phyloP scores from a whole-genome alignment of 345 rosid genomes.

The Eucalyptus virginea region DNA sequence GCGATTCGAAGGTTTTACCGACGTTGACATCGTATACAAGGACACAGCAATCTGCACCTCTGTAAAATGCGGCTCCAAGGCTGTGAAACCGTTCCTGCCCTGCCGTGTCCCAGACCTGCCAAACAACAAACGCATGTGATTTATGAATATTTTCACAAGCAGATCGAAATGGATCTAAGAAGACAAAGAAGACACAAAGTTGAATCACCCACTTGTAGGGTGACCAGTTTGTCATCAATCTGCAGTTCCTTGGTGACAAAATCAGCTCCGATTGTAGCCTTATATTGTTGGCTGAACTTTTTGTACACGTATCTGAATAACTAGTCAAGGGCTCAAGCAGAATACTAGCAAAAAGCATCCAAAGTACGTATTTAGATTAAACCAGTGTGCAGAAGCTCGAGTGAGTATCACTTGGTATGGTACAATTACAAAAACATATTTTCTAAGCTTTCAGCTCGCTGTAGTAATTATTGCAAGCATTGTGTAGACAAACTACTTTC shows the following conservation, averaged over 20 bases:
- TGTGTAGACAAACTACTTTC: not conserved
- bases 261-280: constrained; percentile 93
- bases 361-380: not conserved
- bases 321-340: not conserved
- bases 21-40: constrained; percentile 67
- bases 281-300: constrained; percentile 60
- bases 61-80: constrained; percentile 72
- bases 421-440: not conserved
- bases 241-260: constrained; percentile 84
- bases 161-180: not conserved
- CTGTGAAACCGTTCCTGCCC: constrained; percentile 96
- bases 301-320: constrained; percentile 67
- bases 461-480: not conserved
- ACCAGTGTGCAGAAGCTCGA: not conserved
- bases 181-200: not conserved
- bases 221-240: constrained; percentile 61
- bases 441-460: not conserved
- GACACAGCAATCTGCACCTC: constrained; percentile 92
- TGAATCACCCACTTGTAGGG: constrained; percentile 52
- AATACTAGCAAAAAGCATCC: not conserved
- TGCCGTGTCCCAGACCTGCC: constrained; percentile 93
- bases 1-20: constrained; percentile 46
- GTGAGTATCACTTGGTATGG: not conserved
- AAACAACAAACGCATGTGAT: not conserved
- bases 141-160: not conserved